Base-by-base conservation (phyloP, 179 eudicot species). In the Silene noctiflora region DNA sequence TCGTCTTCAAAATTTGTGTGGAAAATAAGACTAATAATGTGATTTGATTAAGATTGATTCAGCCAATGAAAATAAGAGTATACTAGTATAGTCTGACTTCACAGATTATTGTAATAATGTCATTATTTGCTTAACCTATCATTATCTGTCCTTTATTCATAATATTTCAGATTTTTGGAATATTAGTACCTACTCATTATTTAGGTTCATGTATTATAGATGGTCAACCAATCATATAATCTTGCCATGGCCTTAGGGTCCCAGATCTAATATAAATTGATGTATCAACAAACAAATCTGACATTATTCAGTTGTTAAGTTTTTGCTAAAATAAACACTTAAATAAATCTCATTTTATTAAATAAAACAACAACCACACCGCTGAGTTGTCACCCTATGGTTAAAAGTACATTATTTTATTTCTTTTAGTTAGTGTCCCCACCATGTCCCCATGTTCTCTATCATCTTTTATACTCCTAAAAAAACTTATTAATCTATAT, bases 181-280 rank as follows among this genome's bases (percentile, higher is more conserved):
- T 76, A 67, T 55, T 16, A 56, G 60, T 56, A 9, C 72, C 78
- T 53, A 53, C 75, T n/a, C 75, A 55, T 53, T 27, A 71, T 56
- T 55, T 71, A 17, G 25, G 58, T 53, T 55, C 33, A 24, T 70
- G 56, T 70, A 22, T 22, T 24, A 70, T 25, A 5, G 19, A 58
- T 35, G 75, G 75, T 69, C 75, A 69, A 39, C 68, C 74, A 51
- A 77, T 77, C 63, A 61, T 61, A 17, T 69, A 21, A 9, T 27
- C 20, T 44, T 61, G 58, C 12, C 22, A 62, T 51, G 53, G 58
- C 22, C 62, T 31, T 66, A 60, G 63, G 33, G 42, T 48, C 39
- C 62, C 69, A 77, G 27, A 77, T 69, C 74, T 59, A 69, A 76
- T 73, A 35, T 68, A 76, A 58, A 76, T 56, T 76, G 79, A 76